A percentile compares a stretch with the other conserved stretches of the same genome.
phyloP scores from a whole-genome alignment of 805 yeast genomes.

The Kregervanrija fluxuum region DNA sequence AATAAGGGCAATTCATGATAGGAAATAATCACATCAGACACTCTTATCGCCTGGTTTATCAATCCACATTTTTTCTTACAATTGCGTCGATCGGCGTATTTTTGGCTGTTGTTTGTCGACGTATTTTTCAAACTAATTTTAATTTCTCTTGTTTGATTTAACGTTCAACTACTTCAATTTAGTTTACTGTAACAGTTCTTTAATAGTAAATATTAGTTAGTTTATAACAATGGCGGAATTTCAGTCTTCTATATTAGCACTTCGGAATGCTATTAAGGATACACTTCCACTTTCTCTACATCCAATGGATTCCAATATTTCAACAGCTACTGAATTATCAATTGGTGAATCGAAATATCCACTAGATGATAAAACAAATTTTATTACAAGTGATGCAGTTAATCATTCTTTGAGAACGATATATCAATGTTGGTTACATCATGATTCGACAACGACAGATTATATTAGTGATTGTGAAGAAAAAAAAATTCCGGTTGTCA shows the following conservation, averaged over 20 bases:
- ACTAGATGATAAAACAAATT: slow-evolving; percentile 27
- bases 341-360: slow-evolving; percentile 6
- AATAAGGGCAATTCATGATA: background rate
- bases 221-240: too few relatives aligned
- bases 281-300: slow-evolving; percentile 8
- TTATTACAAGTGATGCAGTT: slow-evolving; percentile 33
- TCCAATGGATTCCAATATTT: slow-evolving; percentile 15
- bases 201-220: too few relatives aligned
- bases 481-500: slow-evolving; percentile 57
- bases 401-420: slow-evolving; percentile 50
- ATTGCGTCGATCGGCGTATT: too few relatives aligned
- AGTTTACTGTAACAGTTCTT: too few relatives aligned
- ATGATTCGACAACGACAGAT: slow-evolving; percentile 70
- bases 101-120: too few relatives aligned
- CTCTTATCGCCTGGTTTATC: too few relatives aligned
- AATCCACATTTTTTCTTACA: too few relatives aligned
- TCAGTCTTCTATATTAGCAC: slow-evolving; percentile 7
- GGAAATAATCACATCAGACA: background rate
- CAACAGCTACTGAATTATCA: slow-evolving; percentile 13
- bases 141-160: too few relatives aligned
- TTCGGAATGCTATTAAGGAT: slow-evolving; percentile 14
- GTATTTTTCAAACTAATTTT: too few relatives aligned
- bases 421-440: slow-evolving; percentile 71
- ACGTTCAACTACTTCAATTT: too few relatives aligned
- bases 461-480: slow-evolving; percentile 69